phyloP scores from a whole-genome alignment of 164 flowering plant genomes.

The Nymphaea colorata region DNA sequence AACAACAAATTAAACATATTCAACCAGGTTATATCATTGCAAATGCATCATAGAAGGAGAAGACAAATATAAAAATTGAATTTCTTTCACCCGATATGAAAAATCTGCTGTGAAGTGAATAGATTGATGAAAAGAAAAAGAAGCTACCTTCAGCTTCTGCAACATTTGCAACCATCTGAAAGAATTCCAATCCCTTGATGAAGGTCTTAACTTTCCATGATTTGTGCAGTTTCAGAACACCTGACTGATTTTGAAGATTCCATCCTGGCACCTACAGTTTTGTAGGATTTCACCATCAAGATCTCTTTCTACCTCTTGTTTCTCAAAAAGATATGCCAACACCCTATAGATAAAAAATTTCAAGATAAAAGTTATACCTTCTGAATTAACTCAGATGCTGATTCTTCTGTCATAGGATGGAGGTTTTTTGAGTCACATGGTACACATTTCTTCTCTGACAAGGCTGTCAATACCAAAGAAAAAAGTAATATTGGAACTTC shows the following conservation, averaged over 20 bases:
- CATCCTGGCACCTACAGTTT: slow-evolving; percentile 66
- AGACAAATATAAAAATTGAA: neutral
- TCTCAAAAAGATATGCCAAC: neutral
- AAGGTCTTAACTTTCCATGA: slow-evolving; percentile 89
- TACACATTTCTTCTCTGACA: slow-evolving; percentile 74
- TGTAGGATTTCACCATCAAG: neutral
- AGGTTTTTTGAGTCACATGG: slow-evolving; percentile 70
- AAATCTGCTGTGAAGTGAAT: neutral
- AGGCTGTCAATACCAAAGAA: slow-evolving; percentile 30
- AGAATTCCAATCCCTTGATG: slow-evolving; percentile 73
- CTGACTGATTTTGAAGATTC: slow-evolving; percentile 60
- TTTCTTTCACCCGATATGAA: neutral
- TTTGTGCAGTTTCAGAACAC: slow-evolving; percentile 42
- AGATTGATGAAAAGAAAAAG: neutral
- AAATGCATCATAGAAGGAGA: no score
- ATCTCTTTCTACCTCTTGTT: neutral
- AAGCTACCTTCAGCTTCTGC: slow-evolving; percentile 89
- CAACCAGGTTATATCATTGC: no score
- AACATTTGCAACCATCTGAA: slow-evolving; percentile 64
- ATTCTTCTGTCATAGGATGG: slow-evolving; percentile 70
- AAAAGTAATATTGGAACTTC: no score
- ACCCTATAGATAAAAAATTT: neutral
- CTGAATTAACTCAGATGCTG: slow-evolving; percentile 41
- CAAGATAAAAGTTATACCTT: slow-evolving; percentile 24
- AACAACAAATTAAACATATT: no score